Evolutionary conservation across 805 yeast genomes (phyloP).

Genomic region (Cyberlindnera subsufficiens): DNA sequence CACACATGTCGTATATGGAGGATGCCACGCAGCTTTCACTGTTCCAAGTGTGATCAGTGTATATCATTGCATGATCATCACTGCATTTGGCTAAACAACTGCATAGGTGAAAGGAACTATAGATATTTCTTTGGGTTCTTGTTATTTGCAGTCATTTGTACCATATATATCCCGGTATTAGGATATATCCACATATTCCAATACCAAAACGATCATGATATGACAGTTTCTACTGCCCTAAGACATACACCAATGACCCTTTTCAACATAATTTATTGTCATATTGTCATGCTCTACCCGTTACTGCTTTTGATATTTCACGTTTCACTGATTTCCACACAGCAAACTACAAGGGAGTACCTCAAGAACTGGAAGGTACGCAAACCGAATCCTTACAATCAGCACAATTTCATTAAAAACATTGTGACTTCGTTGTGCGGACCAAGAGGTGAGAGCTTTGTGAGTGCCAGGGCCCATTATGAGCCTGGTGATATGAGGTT

Average conservation of each 20-base stretch:
- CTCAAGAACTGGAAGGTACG: constrained; percentile 39
- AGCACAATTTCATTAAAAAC: constrained; percentile 27
- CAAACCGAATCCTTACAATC: constrained; percentile 32
- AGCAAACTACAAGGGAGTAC: constrained; percentile 71
- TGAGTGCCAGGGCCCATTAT: constrained; percentile 28
- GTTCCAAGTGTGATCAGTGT: constrained; percentile 64
- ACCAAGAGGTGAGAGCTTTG: constrained; percentile 33
- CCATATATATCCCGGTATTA: constrained; percentile 24
- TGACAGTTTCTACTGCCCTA: constrained; percentile 20
- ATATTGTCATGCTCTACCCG: constrained; percentile 50
- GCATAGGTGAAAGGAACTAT: constrained; percentile 73
- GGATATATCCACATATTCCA: constrained; percentile 28
- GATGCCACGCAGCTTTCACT: constrained; percentile 72
- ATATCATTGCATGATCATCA: constrained; percentile 28
- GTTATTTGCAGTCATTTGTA: constrained; percentile 27
- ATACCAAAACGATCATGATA: constrained; percentile 4
- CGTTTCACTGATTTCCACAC: constrained; percentile 44
- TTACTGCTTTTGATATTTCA: constrained; percentile 47
- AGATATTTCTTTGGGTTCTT: constrained; percentile 52
- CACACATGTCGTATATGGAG: constrained; percentile 67
- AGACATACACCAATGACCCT: constrained; percentile 35
- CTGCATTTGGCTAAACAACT: constrained; percentile 64
- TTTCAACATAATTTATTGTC: constrained; percentile 45
- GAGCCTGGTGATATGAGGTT: constrained; percentile 35
- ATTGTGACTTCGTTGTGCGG: constrained; percentile 27